Evolutionary conservation across 1,284 basidiomycete species (phyloP).

Genomic region (Malassezia equina): DNA sequence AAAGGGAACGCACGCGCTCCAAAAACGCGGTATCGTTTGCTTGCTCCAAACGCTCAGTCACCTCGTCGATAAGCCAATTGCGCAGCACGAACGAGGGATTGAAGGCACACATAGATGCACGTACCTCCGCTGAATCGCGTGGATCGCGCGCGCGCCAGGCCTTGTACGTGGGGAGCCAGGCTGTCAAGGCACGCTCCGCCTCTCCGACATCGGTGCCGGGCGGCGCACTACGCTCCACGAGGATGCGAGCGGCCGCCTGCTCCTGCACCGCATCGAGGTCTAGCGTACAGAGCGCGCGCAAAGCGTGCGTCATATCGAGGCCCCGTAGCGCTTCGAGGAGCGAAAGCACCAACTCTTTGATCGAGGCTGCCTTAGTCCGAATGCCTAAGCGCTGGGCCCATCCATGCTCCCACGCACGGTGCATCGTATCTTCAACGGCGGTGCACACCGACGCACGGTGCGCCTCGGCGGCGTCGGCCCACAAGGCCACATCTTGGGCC

Average conservation of each 20-base stretch:
- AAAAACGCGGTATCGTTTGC: slow-evolving; percentile 35
- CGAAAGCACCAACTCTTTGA: slow-evolving; percentile 22
- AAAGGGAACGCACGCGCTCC: slow-evolving; percentile 33
- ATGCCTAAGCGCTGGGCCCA: slow-evolving; percentile 31
- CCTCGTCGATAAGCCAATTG: slow-evolving; percentile 44
- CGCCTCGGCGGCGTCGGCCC: slow-evolving; percentile 23
- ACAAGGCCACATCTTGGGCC: slow-evolving; percentile 22
- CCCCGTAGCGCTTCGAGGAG: slow-evolving; percentile 23
- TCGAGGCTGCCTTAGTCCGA: slow-evolving; percentile 2
- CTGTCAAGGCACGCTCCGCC: slow-evolving; percentile 19
- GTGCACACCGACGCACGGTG: slow-evolving; percentile 21
- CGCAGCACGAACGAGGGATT: slow-evolving; percentile 42
- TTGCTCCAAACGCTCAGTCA: slow-evolving; percentile 29
- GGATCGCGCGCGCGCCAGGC: slow-evolving; percentile 22
- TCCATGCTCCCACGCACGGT: slow-evolving; percentile 29
- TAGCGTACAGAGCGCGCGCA: slow-evolving; percentile 20
- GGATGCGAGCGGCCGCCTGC: neutral
- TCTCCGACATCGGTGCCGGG: slow-evolving; percentile 16
- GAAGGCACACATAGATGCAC: slow-evolving; percentile 19
- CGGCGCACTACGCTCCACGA: neutral
- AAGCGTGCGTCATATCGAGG: slow-evolving; percentile 28
- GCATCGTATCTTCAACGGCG: slow-evolving; percentile 23
- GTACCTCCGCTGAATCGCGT: slow-evolving; percentile 16
- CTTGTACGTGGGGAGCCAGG: slow-evolving; percentile 30
- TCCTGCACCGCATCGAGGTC: neutral